Evolutionary conservation across 257 asterid species (phyloP), one percentile per base, ranked within the genome.

Genomic region (Solanum etuberosum): DNA sequence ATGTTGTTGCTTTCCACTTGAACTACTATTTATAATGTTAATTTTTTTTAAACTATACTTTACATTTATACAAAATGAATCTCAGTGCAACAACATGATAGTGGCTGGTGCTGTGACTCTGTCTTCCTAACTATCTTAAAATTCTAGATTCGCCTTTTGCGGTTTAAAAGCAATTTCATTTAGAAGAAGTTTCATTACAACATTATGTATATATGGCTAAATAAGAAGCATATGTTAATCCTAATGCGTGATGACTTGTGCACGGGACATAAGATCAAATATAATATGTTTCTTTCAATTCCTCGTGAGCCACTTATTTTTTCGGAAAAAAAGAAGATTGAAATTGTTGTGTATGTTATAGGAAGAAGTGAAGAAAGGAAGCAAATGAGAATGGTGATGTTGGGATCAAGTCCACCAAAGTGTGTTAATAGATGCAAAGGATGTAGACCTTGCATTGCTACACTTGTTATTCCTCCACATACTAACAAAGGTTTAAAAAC

Each of bases 331-430:
- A 1, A 32, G 32, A 8, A 71, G 37, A 34, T 16, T 32, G 8
- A 51, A 23, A 76, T 12, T 88, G 51, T 32, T 81, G 18, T 7
- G 27, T 67, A 27, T 61, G 7, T 65, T 29, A 4, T 32, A 84
- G 29, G 51, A 46, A 42, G 86, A 90, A 92, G 87, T 91, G 94
- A 71, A 70, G 84, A 83, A 34, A 88, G 46, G 82, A 88, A 88
- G 65, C 87, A 93, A 86, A 23, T 87, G 91, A 91, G 91, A 91
- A 93, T 92, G 91, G 89, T 86, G 90, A 86, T 92, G 70, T 73
- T 93, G 90, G 95, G 98, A 63, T 94, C 98, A 76, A 90, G 96
- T 87, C 98, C 98, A 35, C 98, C 98, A 0, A 94, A 87, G 9
- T 94, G 98, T 87, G 92, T 92, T 83, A 90, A 92, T 89, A 92